These are phyloP conservation scores for Colletotrichum euphorbiae DNA, from an alignment of 2,329 filamentous ascomycete genomes.

Conservation along the genomic window DNA sequence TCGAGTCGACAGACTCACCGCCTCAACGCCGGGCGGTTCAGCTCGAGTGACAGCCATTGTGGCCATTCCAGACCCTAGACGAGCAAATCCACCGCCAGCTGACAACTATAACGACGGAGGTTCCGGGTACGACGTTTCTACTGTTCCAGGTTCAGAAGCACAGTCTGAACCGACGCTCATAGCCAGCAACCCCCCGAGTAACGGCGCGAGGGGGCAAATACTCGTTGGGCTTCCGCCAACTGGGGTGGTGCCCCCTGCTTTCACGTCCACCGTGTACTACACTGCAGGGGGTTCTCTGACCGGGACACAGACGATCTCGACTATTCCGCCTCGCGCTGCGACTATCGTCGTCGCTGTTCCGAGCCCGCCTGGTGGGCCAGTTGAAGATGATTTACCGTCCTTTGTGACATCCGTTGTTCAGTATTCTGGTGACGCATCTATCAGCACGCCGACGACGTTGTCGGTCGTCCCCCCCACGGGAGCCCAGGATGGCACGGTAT, in stretches of 20 bases:
- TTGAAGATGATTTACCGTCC: background rate
- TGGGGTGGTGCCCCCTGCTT: background rate
- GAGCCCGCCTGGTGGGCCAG: background rate
- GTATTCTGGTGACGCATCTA: slow-evolving; percentile 15
- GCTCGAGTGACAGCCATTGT: slow-evolving; percentile 31
- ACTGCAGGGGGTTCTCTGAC: slow-evolving; percentile 1
- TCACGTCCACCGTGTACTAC: slow-evolving; percentile 24
- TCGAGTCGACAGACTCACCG: slow-evolving; percentile 16
- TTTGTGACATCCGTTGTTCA: slow-evolving; percentile 18
- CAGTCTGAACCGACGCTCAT: no score
- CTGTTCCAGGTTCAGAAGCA: no score
- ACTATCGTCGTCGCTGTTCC: slow-evolving; percentile 20
- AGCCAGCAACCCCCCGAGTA: no score
- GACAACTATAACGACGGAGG: no score
- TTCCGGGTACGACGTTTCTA: no score
- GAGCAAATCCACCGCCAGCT: background rate
- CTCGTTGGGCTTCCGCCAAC: no score
- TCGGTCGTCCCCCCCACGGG: slow-evolving; percentile 27
- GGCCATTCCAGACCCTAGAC: slow-evolving; percentile 20
- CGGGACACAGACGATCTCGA: slow-evolving; percentile 31
- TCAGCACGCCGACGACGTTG: slow-evolving; percentile 19
- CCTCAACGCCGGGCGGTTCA: slow-evolving; percentile 7
- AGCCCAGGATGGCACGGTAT: slow-evolving; percentile 23
- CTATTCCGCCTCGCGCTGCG: slow-evolving; percentile 15
- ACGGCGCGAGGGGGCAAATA: no score